These are phyloP conservation scores for Vigna trinervia DNA, from an alignment of 306 rosid genomes.

Conservation along the genomic window DNA sequence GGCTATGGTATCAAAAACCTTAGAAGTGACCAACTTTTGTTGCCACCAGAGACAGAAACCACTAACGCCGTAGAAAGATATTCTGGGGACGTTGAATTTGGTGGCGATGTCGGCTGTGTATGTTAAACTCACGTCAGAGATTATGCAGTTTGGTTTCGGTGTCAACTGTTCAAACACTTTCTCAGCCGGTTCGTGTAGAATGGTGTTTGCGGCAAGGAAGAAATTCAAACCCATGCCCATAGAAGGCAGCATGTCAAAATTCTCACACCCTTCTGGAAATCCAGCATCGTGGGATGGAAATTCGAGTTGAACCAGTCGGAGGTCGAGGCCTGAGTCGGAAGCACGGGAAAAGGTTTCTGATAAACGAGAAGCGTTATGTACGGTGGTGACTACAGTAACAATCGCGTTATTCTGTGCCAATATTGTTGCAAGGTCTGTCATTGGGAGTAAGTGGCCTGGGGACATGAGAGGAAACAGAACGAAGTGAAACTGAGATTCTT, in stretches of 20 bases:
- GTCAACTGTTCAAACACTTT: slow-evolving; percentile 42
- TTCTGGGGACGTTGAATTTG: slow-evolving; percentile 60
- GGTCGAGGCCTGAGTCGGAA: slow-evolving; percentile 17
- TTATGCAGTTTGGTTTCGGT: slow-evolving; percentile 68
- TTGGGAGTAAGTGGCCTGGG: slow-evolving; percentile 58
- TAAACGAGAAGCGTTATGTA: slow-evolving; percentile 53
- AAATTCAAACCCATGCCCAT: slow-evolving; percentile 36
- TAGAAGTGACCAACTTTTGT: slow-evolving; percentile 7
- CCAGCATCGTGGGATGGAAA: slow-evolving; percentile 55
- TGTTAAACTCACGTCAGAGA: slow-evolving; percentile 62
- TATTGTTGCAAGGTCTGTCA: slow-evolving; percentile 55
- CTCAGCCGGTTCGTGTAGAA: slow-evolving; percentile 52
- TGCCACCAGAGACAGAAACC: slow-evolving; percentile 53
- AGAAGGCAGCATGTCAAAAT: slow-evolving; percentile 66
- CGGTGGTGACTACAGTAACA: slow-evolving; percentile 53
- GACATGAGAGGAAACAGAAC: slow-evolving; percentile 51
- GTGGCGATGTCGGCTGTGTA: slow-evolving; percentile 60
- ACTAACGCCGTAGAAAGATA: slow-evolving; percentile 56
- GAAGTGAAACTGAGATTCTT: slow-evolving; percentile 52
- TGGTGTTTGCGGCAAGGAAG: slow-evolving; percentile 30
- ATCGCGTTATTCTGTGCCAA: slow-evolving; percentile 41
- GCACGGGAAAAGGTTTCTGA: slow-evolving; percentile 34
- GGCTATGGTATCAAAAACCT: slow-evolving; percentile 42
- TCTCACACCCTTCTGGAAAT: slow-evolving; percentile 68
- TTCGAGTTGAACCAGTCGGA: slow-evolving; percentile 39